Percentiles rank a stretch among this genome's conserved stretches.
phyloP scores from a whole-genome alignment of 1,284 basidiomycete genomes.

The Malassezia arunalokei region DNA sequence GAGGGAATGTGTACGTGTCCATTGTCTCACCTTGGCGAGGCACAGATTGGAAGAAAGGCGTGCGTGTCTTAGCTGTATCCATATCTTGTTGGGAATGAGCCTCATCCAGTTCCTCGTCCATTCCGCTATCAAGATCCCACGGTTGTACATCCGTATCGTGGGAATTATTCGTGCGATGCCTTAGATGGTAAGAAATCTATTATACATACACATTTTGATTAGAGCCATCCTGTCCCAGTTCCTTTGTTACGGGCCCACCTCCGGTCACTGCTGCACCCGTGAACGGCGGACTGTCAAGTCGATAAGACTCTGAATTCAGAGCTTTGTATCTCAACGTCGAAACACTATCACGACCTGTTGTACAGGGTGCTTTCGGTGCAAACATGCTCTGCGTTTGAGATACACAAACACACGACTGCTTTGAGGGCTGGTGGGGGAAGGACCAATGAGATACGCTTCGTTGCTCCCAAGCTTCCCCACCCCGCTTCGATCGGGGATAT shows the following conservation, averaged over 20 bases:
- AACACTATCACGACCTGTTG: neutral
- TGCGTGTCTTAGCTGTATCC: neutral
- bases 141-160: conserved; percentile 29
- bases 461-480: too few species aligned
- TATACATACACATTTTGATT: conserved; percentile 14
- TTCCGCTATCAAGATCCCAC: conserved; percentile 18
- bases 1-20: conserved; percentile 39
- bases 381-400: neutral
- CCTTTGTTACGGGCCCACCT: conserved; percentile 27
- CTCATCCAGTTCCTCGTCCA: conserved; percentile 29
- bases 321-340: conserved; percentile 36
- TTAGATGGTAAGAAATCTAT: conserved; percentile 16
- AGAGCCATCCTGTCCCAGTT: conserved; percentile 7
- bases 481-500: too few species aligned
- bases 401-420: neutral
- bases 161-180: conserved; percentile 10
- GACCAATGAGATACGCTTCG: too few species aligned
- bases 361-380: neutral
- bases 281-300: conserved; percentile 44
- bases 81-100: neutral
- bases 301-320: conserved; percentile 40
- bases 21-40: conserved; percentile 29
- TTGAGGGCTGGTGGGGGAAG: too few species aligned
- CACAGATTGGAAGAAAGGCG: conserved; percentile 11
- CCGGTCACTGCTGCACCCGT: conserved; percentile 36